Evolutionary conservation across 2,329 filamentous ascomycete species (phyloP), one percentile per base, ranked within the genome.

Genomic region (Blumeria graminis): DNA sequence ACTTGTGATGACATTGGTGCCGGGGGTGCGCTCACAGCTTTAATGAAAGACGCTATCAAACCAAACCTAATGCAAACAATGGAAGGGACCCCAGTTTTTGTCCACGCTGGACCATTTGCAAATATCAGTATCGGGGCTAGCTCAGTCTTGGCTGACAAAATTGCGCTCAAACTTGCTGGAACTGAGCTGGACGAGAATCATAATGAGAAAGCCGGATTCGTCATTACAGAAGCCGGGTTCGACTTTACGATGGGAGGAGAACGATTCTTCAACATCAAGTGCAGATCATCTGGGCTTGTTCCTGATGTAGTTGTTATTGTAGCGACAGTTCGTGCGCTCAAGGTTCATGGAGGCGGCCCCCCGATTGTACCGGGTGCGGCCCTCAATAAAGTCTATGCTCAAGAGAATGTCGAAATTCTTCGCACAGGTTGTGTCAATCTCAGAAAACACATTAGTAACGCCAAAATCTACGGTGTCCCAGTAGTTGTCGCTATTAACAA

Each of bases 181-280:
- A 95, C 90, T 1, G 92, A 98, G 70, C 77, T 81, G 6, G 90
- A 94, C 61, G 92, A 96, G 72, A 79, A 93, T 64, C 78, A 89
- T 65, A 74, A 80, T 55, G 74, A 81, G 63, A 90, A 92, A 74
- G 79, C 85, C 34, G 92, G 92, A 9, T 96, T 92, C 64, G 90
- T 95, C 22, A 82, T 98, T 39, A 98, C 92, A 1, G 92, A 98
- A 70, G 90, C 92, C 56, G 92, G 92, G 9, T 98, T 98, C 69
- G 92, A 98, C 71, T 98, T 98, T 72, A 96, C 92, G 65, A 98
- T 98, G 92, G 92, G 92, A 61, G 92, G 92, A 60, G 92, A 98
- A 76, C 84, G 92, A 55, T 98, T 98, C 77, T 96, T 98, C 80
- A 96, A 98, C 74, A 96, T 98, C 76, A 98, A 98, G 76, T 96